Conservation (phyloP, 345 rosid species). For the Sonneratia caseolaris region DNA sequence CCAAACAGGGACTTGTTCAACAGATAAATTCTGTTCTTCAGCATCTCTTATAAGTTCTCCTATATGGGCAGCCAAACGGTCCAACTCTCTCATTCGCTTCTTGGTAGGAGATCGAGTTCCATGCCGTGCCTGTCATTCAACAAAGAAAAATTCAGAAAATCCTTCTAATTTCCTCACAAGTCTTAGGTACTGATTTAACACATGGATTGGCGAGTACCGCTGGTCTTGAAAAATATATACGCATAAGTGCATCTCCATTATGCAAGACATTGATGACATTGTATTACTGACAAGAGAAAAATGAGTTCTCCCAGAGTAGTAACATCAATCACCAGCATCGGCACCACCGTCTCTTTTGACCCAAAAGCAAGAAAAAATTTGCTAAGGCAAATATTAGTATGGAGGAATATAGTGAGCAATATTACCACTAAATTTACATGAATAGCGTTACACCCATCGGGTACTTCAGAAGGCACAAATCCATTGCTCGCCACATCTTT, state of each 20-base stretch:
- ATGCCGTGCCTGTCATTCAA: slow-evolving; percentile 62
- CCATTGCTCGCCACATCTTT: slow-evolving; percentile 34
- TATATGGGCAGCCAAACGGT: slow-evolving; percentile 48
- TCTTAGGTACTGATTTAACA: neutral
- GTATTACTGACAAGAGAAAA: neutral
- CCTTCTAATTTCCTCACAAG: neutral
- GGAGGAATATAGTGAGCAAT: neutral
- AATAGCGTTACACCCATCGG: slow-evolving; percentile 62
- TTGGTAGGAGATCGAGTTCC: slow-evolving; percentile 96
- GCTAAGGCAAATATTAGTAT: neutral
- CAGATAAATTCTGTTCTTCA: slow-evolving; percentile 30
- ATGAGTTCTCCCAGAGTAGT: neutral
- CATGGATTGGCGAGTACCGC: neutral
- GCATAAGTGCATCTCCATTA: neutral
- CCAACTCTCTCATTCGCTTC: slow-evolving; percentile 68
- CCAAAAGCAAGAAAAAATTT: neutral
- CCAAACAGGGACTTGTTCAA: slow-evolving; percentile 60
- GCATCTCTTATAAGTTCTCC: slow-evolving; percentile 48
- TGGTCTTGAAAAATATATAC: neutral
- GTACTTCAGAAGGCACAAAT: slow-evolving; percentile 32
- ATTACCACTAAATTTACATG: slow-evolving; percentile 95
- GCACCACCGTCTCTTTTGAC: neutral
- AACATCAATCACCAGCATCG: neutral
- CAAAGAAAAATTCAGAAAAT: neutral
- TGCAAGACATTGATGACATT: neutral